Conservation (phyloP, 495 filamentous ascomycete genomes). For the Aspergillus incahuasiensis region DNA sequence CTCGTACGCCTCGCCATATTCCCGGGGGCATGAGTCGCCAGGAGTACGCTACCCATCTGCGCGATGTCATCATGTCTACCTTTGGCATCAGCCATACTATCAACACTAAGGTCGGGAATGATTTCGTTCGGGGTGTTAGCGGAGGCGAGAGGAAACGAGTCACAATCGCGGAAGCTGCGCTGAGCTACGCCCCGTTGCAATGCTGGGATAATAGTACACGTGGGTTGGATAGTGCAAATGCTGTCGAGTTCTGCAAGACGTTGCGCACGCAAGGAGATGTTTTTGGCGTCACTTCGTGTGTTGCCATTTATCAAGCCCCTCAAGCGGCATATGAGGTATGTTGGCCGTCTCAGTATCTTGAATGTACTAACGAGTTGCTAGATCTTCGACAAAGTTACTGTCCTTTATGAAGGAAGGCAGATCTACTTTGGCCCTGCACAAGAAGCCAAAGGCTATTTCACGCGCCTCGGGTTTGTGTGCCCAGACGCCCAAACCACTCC, state of each 20-base stretch:
- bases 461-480: slow-evolving; percentile 56
- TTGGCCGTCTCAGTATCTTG: neutral
- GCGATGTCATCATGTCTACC: slow-evolving; percentile 60
- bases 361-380: neutral
- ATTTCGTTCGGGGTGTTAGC: slow-evolving; percentile 77
- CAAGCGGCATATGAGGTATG: slow-evolving; percentile 68
- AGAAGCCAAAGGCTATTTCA: slow-evolving; percentile 61
- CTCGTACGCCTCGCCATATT: slow-evolving; percentile 45
- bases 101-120: slow-evolving; percentile 60
- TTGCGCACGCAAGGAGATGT: slow-evolving; percentile 71
- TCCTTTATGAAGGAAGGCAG: slow-evolving; percentile 61
- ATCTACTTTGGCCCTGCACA: slow-evolving; percentile 63
- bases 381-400: slow-evolving; percentile 57
- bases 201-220: slow-evolving; percentile 89
- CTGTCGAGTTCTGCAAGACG: slow-evolving; percentile 68
- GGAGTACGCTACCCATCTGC: slow-evolving; percentile 46
- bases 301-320: slow-evolving; percentile 79
- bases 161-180: slow-evolving; percentile 55
- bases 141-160: slow-evolving; percentile 64
- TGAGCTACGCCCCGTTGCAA: slow-evolving; percentile 67
- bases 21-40: slow-evolving; percentile 43
- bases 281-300: slow-evolving; percentile 70
- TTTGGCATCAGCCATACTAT: slow-evolving; percentile 56
- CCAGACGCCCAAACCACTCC: slow-evolving; percentile 61
- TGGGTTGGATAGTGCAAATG: slow-evolving; percentile 79